Base-by-base conservation (phyloP, 139 green algal species). In the Asterochloris erici region DNA sequence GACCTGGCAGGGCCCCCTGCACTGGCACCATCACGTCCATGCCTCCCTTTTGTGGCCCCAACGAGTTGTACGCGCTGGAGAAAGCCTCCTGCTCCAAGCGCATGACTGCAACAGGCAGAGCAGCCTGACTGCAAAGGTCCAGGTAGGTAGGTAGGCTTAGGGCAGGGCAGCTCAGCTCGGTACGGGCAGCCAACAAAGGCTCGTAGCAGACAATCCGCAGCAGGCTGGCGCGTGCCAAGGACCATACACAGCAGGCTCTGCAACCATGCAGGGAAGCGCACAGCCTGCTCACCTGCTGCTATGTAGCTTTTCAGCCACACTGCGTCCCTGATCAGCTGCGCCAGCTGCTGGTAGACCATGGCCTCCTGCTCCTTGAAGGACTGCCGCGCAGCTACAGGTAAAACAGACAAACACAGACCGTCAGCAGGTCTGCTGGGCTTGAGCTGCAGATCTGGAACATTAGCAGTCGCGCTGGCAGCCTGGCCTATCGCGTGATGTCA, bases 281-380 rank as follows among this genome's bases (percentile, higher is more conserved):
- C 86, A 12, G 38, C 38, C 38, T 54, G 38, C 38, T 54, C 38
- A 54, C 38, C 38, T 54, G 88, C 86, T 63, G 89, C 91, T 24
- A 95, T 87, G 87, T 97, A 97, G 71, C 88, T 89, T 64, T 95
- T 94, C 63, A 97, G 89, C 84, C 94, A 94, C 9, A 91, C 88
- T 12, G 91, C 95, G 86, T 97, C 94, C 64, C 92, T 89, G 81
- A 96, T 95, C 27, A 97, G 86, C 74, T 93, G 93, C 82, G 90
- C 93, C 27, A 97, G 88, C 73, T 91, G 90, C 81, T 97, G 93
- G 84, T 95, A 96, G 28, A 97, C 90, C 26, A 91, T 88, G 27
- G 90, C 87, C 89, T 97, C 94, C 77, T 95, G 87, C 84, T 96
- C 93, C 77, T 93, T 90, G 88, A 88, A 93, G 13, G 88, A 94